A percentile compares a stretch with the other conserved stretches of the same genome.
These are phyloP conservation scores for Buddleja alternifolia DNA, from an alignment of 257 asterid genomes.

Conservation along the genomic window DNA sequence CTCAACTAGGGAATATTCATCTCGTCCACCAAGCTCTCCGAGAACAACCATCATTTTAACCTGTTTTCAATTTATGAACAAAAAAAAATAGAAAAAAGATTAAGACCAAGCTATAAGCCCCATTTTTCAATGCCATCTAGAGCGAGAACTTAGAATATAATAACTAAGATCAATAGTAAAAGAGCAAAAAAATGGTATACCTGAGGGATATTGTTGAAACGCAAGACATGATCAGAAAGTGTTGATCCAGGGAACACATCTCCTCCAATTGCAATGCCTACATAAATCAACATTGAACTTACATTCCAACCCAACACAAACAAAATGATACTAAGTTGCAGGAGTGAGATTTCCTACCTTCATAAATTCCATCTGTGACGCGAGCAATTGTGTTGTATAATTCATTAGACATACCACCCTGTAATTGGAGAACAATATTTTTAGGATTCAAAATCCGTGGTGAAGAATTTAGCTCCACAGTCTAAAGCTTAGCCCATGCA, in stretches of 20 bases:
- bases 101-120: background rate
- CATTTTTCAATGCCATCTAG: background rate
- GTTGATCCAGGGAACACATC: constrained; percentile 99
- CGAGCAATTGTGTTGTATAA: constrained; percentile 95
- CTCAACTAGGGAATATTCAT: constrained; percentile 97
- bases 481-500: background rate
- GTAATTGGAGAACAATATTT: constrained; percentile 32
- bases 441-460: constrained; percentile 22
- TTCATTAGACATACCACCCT: constrained; percentile 99
- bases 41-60: constrained; percentile 96
- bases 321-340: constrained; percentile 7
- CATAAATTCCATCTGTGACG: constrained; percentile 96
- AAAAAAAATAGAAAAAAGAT: background rate
- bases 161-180: background rate
- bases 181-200: constrained; percentile 39
- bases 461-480: background rate
- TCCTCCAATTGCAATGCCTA: constrained; percentile 99
- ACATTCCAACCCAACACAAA: constrained; percentile 13
- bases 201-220: constrained; percentile 98
- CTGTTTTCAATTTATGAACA: constrained; percentile 37
- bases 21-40: constrained; percentile 99
- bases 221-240: constrained; percentile 96
- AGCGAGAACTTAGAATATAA: constrained; percentile 8
- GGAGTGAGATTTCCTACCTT: constrained; percentile 58
- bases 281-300: constrained; percentile 22